Evolutionary conservation across 176 grass and related monocot species (phyloP).

Genomic region (Thalia dealbata): DNA sequence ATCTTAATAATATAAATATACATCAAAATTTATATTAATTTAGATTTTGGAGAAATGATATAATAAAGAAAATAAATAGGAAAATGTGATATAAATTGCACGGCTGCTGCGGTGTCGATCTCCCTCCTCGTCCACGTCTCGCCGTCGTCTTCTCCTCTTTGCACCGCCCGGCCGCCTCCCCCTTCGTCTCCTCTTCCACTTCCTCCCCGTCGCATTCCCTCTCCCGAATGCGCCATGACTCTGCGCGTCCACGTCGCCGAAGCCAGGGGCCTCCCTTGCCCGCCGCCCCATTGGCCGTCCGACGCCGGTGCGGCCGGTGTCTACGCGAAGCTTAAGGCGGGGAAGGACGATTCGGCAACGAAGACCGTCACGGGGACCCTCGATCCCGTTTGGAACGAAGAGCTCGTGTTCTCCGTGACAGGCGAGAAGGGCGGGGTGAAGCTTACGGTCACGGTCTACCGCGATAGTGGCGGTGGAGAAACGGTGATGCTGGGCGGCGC

Average conservation of each 20-base stretch:
- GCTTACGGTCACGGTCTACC: conserved; percentile 42
- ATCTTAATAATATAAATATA: no score
- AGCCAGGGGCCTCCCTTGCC: conserved; percentile 34
- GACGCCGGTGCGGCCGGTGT: background rate
- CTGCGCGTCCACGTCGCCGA: conserved; percentile 56
- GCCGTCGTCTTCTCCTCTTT: background rate
- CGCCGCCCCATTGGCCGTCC: background rate
- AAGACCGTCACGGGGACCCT: conserved; percentile 18
- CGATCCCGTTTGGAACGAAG: conserved; percentile 59
- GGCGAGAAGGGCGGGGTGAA: background rate
- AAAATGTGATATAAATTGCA: no score
- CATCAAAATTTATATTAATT: no score
- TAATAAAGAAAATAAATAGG: no score
- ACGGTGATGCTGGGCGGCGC: conserved; percentile 52
- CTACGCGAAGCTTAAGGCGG: conserved; percentile 59
- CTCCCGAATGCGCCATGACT: conserved; percentile 28
- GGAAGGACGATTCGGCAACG: conserved; percentile 38
- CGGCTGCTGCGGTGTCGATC: no score
- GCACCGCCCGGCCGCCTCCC: no score
- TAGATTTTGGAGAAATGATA: no score
- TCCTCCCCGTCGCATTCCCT: no score
- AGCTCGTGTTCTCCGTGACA: conserved; percentile 41
- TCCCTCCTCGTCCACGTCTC: no score
- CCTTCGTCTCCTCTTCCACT: background rate
- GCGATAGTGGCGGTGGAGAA: conserved; percentile 19